Evolutionary conservation across 139 green algal species (phyloP).

Genomic region (Chlorella sp.): DNA sequence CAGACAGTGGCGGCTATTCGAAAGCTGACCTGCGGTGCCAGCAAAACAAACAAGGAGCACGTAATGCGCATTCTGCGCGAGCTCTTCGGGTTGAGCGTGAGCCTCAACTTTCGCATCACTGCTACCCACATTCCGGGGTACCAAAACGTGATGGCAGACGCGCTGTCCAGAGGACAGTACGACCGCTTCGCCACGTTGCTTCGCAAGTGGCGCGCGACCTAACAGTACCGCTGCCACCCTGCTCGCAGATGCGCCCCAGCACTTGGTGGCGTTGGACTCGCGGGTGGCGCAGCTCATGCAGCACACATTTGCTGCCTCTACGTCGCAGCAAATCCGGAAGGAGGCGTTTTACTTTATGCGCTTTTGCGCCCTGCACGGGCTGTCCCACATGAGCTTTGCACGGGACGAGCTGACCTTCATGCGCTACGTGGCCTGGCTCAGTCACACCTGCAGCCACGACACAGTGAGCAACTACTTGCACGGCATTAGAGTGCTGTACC

Average conservation of each 20-base stretch:
- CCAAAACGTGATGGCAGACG: background rate
- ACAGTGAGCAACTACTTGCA: background rate
- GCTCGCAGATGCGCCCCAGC: background rate
- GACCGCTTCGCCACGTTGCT: background rate
- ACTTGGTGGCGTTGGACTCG: background rate
- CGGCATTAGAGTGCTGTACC: background rate
- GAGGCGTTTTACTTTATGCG: background rate
- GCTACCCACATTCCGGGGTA: background rate
- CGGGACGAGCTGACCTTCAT: background rate
- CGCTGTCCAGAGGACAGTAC: background rate
- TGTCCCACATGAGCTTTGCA: background rate
- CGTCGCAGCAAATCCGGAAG: background rate
- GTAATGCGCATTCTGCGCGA: background rate
- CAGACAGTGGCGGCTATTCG: background rate
- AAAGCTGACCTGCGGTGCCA: background rate
- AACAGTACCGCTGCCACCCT: background rate
- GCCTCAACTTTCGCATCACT: background rate
- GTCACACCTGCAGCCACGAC: background rate
- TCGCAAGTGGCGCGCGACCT: background rate
- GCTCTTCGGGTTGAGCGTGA: background rate
- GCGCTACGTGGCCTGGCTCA: background rate
- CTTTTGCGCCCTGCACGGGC: background rate
- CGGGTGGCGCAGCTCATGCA: background rate
- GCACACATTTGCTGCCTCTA: background rate
- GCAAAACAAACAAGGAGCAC: background rate